Evolutionary conservation across 805 yeast genomes (phyloP), one percentile per base, ranked within the genome.

Genomic region (Zygosaccharomyces kombuchaensis): DNA sequence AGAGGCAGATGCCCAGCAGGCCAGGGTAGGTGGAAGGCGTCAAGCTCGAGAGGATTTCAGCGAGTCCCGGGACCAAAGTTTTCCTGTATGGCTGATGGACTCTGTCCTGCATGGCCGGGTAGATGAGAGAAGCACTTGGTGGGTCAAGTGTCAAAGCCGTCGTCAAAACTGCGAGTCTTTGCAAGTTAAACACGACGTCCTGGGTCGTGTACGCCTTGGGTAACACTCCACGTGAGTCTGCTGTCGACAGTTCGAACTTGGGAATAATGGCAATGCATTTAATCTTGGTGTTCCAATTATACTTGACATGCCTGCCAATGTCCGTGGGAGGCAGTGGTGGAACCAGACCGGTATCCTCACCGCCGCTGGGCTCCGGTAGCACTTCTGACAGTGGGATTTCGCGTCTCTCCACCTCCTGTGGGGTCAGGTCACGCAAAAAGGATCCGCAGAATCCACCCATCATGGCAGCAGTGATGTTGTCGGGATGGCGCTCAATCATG

Each of bases 361-460:
- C 88, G 30, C 86, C 85, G 37, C 81, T 77, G 30, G 86, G 83
- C 54, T 79, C 82, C 22, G 95, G 95, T 52, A 93, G 74, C 4
- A 93, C 89, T 56, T 84, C 86, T 44, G 86, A 81, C 46, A 93
- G 72, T 34, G 97, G 96, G 45, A 88, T 85, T 63, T 84, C 89
- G 53, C 86, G 84, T 43, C 86, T 77, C 48, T 75, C 81, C 53
- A 76, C 74, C 54, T 90, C 97, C 34, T 78, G 76, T 2, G 82
- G 80, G 27, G 81, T 72, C 48, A 93, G 70, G 51, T 87, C 95
- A 58, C 95, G 79, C 60, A 93, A 75, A 67, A 85, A 93, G 3
- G 96, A 88, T 36, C 99, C 99, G 34, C 90, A 96, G 66, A 93
- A 93, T 1, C 99, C 97, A 49, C 99, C 99, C 82, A 90, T 84